Evolutionary conservation across 2,329 filamentous ascomycete genomes (phyloP), one percentile per base, ranked within the genome.

Genomic region (Sporothrix phasma): DNA sequence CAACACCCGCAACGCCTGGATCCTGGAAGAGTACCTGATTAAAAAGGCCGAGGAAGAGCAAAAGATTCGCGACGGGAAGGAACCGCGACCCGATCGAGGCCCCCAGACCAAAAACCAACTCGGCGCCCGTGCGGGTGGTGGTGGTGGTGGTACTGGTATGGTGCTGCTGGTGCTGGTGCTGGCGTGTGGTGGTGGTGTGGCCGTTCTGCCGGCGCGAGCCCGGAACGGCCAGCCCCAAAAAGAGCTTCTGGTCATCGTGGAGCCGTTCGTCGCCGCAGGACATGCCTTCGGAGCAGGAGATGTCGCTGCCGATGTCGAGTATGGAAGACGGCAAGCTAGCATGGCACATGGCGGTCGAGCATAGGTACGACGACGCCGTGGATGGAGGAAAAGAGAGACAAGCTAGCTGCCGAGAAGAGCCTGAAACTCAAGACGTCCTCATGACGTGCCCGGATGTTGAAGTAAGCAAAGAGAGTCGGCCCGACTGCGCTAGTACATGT

Each of bases 1-100:
- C 72, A 94, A 93, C 71, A 90, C 87, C 22, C 85, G 85, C 70
- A 94, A 93, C 69, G 85, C 88, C 5, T 81, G 88, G 68, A 63
- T 69, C 17, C 70, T 74, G 39, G 71, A 74, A 72, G 76, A 84
- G 54, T 80, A 88, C 68, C 79, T 94, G 62, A 83, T 89, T 51
- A 79, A 86, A 68, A 85, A 87, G 72, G 88, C 89, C 65, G 82
- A 83, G 70, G 81, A 81, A 67, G 80, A 80, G 41, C 41, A 63
- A 17, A 65, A 68, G 62, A 68, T 29, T 8, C 24, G 29, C 22
- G 17, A 47, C 1, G 64, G 39, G 3, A 61, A 64, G 8, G 26
- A n/a, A n/a, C n/a, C n/a, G n/a, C n/a, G n/a, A n/a, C n/a, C n/a
- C n/a, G n/a, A n/a, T n/a, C n/a, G n/a, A n/a, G n/a, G n/a, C n/a